Evolutionary conservation across 441 rosid species (phyloP).

Genomic region (Rhodomyrtus psidioides): DNA sequence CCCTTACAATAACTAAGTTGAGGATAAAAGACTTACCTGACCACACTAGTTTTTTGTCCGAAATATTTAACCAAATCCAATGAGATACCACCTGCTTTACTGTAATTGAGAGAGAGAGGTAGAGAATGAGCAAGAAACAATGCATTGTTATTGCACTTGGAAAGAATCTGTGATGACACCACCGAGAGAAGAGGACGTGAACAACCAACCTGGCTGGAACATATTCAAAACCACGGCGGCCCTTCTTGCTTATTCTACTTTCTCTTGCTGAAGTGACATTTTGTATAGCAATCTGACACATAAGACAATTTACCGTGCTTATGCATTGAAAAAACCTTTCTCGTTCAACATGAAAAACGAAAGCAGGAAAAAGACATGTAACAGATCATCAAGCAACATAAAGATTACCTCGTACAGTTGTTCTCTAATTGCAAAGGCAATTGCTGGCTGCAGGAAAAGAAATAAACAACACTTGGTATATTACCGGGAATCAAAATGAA

Average conservation of each 20-base stretch:
- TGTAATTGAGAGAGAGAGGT: constrained; percentile 9
- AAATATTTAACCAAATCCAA: constrained; percentile 81
- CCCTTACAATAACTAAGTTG: background rate
- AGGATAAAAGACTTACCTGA: constrained; percentile 39
- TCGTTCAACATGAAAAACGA: background rate
- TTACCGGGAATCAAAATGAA: background rate
- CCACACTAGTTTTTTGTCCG: constrained; percentile 66
- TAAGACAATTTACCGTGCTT: background rate
- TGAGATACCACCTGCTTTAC: constrained; percentile 64
- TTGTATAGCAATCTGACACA: constrained; percentile 68
- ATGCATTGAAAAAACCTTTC: background rate
- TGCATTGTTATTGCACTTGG: background rate
- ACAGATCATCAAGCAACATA: background rate
- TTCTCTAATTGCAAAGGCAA: constrained; percentile 89
- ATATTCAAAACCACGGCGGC: constrained; percentile 69
- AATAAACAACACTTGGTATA: background rate
- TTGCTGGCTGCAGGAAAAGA: constrained; percentile 57
- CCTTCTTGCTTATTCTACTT: constrained; percentile 74
- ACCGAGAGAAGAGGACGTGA: background rate
- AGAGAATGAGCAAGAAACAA: background rate
- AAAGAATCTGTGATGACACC: background rate
- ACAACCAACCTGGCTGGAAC: constrained; percentile 44
- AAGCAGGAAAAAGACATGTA: background rate
- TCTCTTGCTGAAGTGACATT: constrained; percentile 85
- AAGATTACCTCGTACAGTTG: constrained; percentile 74